Evolutionary conservation across 2,329 filamentous ascomycete genomes (phyloP), one percentile per base, ranked within the genome.

Genomic region (Akanthomyces muscarius): DNA sequence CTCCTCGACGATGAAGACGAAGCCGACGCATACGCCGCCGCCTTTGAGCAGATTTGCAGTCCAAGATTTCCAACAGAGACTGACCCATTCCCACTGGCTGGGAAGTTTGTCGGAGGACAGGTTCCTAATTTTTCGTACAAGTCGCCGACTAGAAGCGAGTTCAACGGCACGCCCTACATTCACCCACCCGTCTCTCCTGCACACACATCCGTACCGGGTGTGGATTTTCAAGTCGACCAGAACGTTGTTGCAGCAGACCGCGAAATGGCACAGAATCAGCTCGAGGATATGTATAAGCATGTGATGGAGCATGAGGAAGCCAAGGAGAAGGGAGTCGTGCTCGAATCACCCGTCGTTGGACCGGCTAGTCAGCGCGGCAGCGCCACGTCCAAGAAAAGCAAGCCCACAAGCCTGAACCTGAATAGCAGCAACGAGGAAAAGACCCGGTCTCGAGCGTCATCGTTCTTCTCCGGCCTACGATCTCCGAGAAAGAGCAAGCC

Each of bases 231-330:
- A 25, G 90, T 97, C 64, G 92, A 97, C 73, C 87, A 89, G 64
- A 83, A 83, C 64, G 84, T 97, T 18, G 83, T 97, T 28, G 85
- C 89, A 64, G 83, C 85, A 65, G 91, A 97, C 75, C 86, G 84
- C 72, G 82, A 84, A 71, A 88, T 89, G 78, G 87, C 91, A 66
- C 88, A 95, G 74, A 82, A 88, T 67, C 90, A 97, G 73, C 87
- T 97, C 75, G 92, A 97, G 74, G 87, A 91, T 69, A 87, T 98
- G 73, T 98, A 97, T 77, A 92, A 88, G 65, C 89, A 92, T 68
- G 93, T 97, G 66, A 89, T 97, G 87, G 91, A 92, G 74, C 90
- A 96, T 69, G 93, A 97, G 71, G 85, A 84, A 63, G 85, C 85
- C 58, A 88, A 87, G 73, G 78, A 82, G 67, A 80, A 80, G 54